Evolutionary conservation across 2,329 filamentous ascomycete genomes (phyloP).

Genomic region (Aspergillus hiratsukae): DNA sequence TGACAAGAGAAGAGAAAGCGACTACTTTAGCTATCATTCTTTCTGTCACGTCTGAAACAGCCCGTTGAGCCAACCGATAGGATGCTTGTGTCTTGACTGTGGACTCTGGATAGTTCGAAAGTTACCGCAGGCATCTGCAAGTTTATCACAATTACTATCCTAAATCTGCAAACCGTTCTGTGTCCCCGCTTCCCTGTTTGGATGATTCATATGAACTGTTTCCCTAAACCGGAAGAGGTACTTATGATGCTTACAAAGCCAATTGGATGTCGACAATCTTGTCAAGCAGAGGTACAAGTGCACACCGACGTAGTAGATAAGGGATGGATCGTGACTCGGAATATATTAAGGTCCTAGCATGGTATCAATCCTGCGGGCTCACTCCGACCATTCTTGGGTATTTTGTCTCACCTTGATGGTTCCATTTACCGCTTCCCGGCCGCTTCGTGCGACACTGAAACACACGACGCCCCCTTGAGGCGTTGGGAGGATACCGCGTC

Average conservation of each 20-base stretch:
- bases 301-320: neutral
- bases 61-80: neutral
- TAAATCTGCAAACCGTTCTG: neutral
- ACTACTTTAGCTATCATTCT: too few species aligned
- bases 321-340: conserved; percentile 14
- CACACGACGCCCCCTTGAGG: neutral
- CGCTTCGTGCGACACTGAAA: neutral
- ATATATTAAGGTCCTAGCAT: neutral
- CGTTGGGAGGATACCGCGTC: neutral
- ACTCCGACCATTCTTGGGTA: neutral
- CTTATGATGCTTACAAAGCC: neutral
- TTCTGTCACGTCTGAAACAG: neutral
- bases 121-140: neutral
- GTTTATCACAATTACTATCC: neutral
- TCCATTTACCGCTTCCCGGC: neutral
- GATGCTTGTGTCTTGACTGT: neutral
- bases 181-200: neutral
- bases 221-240: neutral
- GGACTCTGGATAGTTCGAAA: neutral
- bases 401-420: neutral
- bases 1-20: too few species aligned
- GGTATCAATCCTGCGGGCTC: neutral
- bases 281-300: neutral
- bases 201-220: neutral
- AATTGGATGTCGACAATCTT: neutral